Conservation (phyloP, 2,329 filamentous ascomycete species). For the Monosporascus sp. region DNA sequence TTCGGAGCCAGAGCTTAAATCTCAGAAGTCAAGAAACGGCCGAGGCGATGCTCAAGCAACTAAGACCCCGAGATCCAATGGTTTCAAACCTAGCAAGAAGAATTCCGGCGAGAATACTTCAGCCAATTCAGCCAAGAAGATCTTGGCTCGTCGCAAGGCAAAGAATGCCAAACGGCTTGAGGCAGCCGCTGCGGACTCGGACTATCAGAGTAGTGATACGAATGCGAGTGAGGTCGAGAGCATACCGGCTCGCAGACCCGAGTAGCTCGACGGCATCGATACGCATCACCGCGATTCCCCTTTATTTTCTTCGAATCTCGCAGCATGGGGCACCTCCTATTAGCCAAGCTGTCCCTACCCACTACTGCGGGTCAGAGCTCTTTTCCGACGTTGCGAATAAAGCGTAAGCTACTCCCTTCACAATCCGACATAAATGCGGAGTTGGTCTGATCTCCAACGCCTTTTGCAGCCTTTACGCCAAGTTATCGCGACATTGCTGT, state of each 20-base stretch:
- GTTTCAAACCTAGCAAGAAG: not conserved
- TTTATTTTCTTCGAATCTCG: too few species aligned
- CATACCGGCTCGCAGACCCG: slow-evolving; percentile 20
- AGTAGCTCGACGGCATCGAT: not conserved
- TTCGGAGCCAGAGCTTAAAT: slow-evolving; percentile 12
- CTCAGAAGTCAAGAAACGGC: not conserved
- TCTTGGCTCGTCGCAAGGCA: not conserved
- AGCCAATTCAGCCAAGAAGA: slow-evolving; percentile 1
- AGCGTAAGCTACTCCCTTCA: too few species aligned
- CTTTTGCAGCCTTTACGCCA: too few species aligned
- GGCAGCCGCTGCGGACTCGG: slow-evolving; percentile 2
- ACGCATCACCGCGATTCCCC: too few species aligned
- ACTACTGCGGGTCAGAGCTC: too few species aligned
- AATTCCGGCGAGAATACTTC: not conserved
- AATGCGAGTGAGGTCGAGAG: slow-evolving; percentile 25
- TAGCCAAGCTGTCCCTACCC: too few species aligned
- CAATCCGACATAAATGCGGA: too few species aligned
- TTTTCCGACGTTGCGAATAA: too few species aligned
- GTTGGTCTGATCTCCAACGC: too few species aligned
- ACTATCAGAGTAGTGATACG: slow-evolving; percentile 23
- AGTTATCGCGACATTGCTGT: too few species aligned
- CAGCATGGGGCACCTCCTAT: too few species aligned
- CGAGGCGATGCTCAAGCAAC: not conserved
- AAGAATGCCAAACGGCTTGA: not conserved
- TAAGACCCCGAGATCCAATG: slow-evolving; percentile 1